Evolutionary conservation across 371 early-diverging fungal genomes (phyloP), one percentile per base, ranked within the genome.

Genomic region (Apophysomyces trapeziformis): DNA sequence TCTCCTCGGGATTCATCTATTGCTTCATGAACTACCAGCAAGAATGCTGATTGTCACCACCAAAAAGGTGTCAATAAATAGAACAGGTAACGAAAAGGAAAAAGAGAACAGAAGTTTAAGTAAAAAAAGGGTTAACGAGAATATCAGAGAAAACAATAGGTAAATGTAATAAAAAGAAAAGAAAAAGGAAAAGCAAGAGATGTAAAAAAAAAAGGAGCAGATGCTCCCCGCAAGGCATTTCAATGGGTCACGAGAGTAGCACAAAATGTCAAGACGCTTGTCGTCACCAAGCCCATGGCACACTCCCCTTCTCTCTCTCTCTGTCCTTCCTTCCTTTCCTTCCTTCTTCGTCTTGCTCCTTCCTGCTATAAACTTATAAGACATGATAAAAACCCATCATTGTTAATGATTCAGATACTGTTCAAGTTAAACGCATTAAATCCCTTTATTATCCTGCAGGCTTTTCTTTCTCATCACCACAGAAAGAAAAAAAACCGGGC

Each of bases 1-100:
- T 72, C 69, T 71, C 70, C 66, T 78, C 69, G 68, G 68, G 69
- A 68, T 67, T 72, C 79, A 78, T 78, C 73, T 75, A 78, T 57
- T 69, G 73, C 66, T 75, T 73, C 78, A 78, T 78, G 66, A 64
- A 68, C 60, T 26, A 45, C 44, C 32, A 43, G 60, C 60, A 69
- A 50, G 54, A 21, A 21, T 13, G 21, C 54, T 50, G 54, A 50
- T 50, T 50, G 54, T 50, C 54, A 50, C 54, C 54, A 50, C 47
- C 13, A n/a, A n/a, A 50, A 50, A 50, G 54, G 54, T 50, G 54
- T 50, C 47, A 47, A 47, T 50, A 18, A 50, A 50, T 7, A 50
- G 21, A 18, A 7, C 8, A 50, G 21, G 21, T 18, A n/a, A 50
- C 16, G 9, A 9, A 16, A 50, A 50, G 21, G 21, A 26, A 9